Evolutionary conservation across 116 monocot species (phyloP), one percentile per base, ranked within the genome.

Genomic region (Papilionanthe hybrid): DNA sequence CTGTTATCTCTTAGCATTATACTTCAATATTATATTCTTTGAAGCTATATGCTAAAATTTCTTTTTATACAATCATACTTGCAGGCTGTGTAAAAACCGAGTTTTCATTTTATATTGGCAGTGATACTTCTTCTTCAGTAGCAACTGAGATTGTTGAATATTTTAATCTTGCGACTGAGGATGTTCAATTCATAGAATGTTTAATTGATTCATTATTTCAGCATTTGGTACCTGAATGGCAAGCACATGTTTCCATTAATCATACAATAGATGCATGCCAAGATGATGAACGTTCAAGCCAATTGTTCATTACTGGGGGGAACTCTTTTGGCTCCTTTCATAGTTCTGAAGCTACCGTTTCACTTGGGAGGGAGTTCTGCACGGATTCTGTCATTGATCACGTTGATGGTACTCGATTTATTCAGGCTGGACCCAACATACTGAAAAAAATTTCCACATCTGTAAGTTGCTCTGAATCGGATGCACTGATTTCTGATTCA

Each of bases 201-300:
- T 79, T 94, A 72, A 85, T 94, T 82, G 94, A 94, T 84, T 83
- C 76, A 28, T 81, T 94, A 69, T 60, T 94, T 5, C 50, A 81
- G 7, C 81, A 88, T 41, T 77, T 91, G 80, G 44, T 91, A 44
- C 82, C 86, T 49, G 82, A 83, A 22, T 88, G 91, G 91, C 72
- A 82, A 63, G 82, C 91, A 42, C 85, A 78, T 72, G n/a, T n/a
- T n/a, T n/a, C n/a, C n/a, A n/a, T n/a, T n/a, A n/a, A n/a, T n/a
- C n/a, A n/a, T n/a, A n/a, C n/a, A n/a, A n/a, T n/a, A n/a, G 23
- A 29, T 84, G 25, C 53, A 67, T 81, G 15, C 72, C 23, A 75
- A 81, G 41, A 3, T 72, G 1, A 17, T 30, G 41, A 30, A 37
- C 9, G 12, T 11, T 72, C 72, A 72, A n/a, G 5, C 5, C 30